phyloP scores from a whole-genome alignment of 805 yeast genomes.

The Wickerhamomyces silvicola region DNA sequence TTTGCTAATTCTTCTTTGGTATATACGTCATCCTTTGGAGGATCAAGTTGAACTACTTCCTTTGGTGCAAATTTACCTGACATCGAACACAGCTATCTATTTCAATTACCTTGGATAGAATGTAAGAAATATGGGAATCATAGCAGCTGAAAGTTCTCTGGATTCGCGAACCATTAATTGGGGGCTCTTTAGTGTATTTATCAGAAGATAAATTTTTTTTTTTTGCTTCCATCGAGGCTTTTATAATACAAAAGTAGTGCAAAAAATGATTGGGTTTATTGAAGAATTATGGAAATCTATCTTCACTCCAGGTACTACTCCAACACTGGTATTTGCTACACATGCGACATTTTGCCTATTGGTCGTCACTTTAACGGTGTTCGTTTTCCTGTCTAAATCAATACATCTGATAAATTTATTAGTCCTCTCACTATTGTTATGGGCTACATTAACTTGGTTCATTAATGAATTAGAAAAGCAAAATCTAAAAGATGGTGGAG shows the following conservation, averaged over 20 bases:
- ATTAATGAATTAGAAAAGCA: conserved; percentile 53
- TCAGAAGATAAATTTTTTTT: too few relatives aligned
- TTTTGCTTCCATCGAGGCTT: conserved; percentile 4
- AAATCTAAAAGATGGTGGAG: conserved; percentile 27
- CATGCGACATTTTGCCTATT: conserved; percentile 74
- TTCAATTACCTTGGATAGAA: background rate
- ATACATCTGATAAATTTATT: conserved; percentile 58
- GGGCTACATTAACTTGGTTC: conserved; percentile 87
- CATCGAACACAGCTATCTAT: conserved; percentile 1
- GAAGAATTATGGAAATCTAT: conserved; percentile 83
- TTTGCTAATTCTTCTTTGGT: conserved; percentile 35
- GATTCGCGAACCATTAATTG: too few relatives aligned
- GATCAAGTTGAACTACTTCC: conserved; percentile 41
- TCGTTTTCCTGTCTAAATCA: conserved; percentile 55
- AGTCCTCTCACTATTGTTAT: conserved; percentile 55
- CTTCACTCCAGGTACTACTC: conserved; percentile 89
- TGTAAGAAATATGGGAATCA: background rate
- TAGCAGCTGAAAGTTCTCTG: background rate
- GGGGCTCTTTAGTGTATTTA: too few relatives aligned
- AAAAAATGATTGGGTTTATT: conserved; percentile 33
- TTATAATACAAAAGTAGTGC: conserved; percentile 17
- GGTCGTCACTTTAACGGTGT: conserved; percentile 44
- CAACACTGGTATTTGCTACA: conserved; percentile 83
- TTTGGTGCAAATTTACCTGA: conserved; percentile 45
- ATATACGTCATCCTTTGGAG: conserved; percentile 42